Percentiles rank a stretch among this genome's conserved stretches.
phyloP scores from a whole-genome alignment of 495 filamentous ascomycete genomes.

The Sphaerosporella brunnea region DNA sequence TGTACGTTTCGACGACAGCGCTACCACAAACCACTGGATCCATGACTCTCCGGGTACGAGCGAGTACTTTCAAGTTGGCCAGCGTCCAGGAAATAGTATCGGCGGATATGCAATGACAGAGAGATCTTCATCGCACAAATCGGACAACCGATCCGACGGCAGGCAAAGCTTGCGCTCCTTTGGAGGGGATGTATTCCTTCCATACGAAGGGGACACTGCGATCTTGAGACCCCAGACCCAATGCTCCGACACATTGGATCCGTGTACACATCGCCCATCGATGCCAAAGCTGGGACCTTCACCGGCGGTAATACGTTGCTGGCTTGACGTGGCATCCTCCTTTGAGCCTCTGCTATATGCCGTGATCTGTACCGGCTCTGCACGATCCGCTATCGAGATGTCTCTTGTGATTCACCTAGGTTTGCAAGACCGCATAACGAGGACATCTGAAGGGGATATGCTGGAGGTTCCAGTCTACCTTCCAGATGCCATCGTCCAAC shows the following conservation, averaged over 20 bases:
- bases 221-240: conserved; percentile 16
- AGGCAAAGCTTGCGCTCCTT: conserved; percentile 46
- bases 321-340: conserved; percentile 73
- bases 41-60: conserved; percentile 61
- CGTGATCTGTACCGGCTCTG: conserved; percentile 79
- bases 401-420: conserved; percentile 55
- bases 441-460: conserved; percentile 41
- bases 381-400: conserved; percentile 58
- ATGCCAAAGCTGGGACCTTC: conserved; percentile 41
- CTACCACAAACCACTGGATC: conserved; percentile 75
- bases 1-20: conserved; percentile 96
- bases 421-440: conserved; percentile 46
- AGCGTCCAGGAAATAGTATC: conserved; percentile 59
- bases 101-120: conserved; percentile 73
- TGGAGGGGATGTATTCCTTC: conserved; percentile 18
- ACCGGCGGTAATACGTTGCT: conserved; percentile 88
- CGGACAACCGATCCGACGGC: conserved; percentile 95
- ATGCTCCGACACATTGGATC: conserved; percentile 20
- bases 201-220: conserved; percentile 21
- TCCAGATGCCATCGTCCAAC: conserved; percentile 72
- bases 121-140: conserved; percentile 80
- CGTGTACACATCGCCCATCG: conserved; percentile 19
- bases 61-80: conserved; percentile 48
- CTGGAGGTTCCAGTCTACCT: conserved; percentile 72
- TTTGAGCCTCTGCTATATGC: conserved; percentile 78